phyloP scores from a whole-genome alignment of 345 rosid genomes.

The Schrenkiella parvula region DNA sequence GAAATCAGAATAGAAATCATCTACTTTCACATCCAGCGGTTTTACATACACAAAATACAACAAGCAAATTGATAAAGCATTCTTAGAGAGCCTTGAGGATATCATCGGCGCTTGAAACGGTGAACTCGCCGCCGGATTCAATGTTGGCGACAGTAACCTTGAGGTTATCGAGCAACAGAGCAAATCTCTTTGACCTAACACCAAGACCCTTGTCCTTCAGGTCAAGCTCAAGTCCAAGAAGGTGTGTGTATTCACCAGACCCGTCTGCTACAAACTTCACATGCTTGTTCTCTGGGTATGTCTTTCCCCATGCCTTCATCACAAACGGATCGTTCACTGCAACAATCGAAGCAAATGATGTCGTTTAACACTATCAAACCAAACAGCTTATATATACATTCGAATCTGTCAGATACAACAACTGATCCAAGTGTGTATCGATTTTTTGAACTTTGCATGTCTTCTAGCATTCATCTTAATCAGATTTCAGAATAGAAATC shows the following conservation, averaged over 20 bases:
- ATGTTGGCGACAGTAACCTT: slow-evolving; percentile 83
- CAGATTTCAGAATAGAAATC: too few relatives aligned
- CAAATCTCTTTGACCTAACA: slow-evolving; percentile 75
- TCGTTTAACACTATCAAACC: neutral
- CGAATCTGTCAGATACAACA: too few relatives aligned
- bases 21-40: neutral
- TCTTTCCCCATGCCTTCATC: slow-evolving; percentile 95
- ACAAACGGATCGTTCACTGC: slow-evolving; percentile 91
- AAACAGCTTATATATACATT: neutral
- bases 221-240: slow-evolving; percentile 91
- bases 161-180: slow-evolving; percentile 79
- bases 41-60: neutral
- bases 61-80: neutral
- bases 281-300: slow-evolving; percentile 81
- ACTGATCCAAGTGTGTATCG: too few relatives aligned
- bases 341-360: neutral
- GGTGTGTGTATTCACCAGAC: slow-evolving; percentile 70
- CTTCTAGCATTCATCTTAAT: too few relatives aligned
- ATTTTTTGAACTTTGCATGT: too few relatives aligned
- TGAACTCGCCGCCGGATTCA: slow-evolving; percentile 87
- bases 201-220: slow-evolving; percentile 81
- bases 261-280: slow-evolving; percentile 97
- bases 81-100: slow-evolving; percentile 66
- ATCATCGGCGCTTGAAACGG: slow-evolving; percentile 78
- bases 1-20: neutral